Evolutionary conservation across 2,329 filamentous ascomycete genomes (phyloP).

Genomic region (Madurella fahalii): DNA sequence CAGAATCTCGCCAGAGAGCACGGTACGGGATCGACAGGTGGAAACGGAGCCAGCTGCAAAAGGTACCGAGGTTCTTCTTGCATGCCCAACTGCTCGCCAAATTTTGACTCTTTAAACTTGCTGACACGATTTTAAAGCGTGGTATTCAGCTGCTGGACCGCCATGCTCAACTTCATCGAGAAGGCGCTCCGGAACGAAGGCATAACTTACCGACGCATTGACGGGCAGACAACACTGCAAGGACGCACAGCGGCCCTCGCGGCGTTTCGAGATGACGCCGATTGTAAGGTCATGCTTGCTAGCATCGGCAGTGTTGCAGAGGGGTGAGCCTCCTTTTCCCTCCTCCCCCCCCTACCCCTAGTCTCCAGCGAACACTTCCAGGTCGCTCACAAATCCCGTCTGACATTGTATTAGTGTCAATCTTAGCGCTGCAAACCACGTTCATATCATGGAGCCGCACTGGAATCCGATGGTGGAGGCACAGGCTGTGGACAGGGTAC

Average conservation of each 20-base stretch:
- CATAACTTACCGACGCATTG: constrained; percentile 25
- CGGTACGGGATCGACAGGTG: too few relatives aligned
- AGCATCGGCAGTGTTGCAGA: constrained; percentile 32
- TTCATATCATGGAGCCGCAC: constrained; percentile 33
- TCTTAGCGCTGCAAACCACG: constrained; percentile 29
- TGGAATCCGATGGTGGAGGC: constrained; percentile 35
- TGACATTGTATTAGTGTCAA: too few relatives aligned
- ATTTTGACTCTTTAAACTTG: too few relatives aligned
- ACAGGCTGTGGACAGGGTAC: constrained; percentile 32
- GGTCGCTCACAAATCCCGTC: too few relatives aligned
- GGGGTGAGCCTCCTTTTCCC: constrained; percentile 24
- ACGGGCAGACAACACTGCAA: constrained; percentile 22
- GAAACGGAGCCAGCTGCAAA: neutral
- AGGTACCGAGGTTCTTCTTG: too few relatives aligned
- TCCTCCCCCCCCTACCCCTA: neutral
- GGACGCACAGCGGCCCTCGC: constrained; percentile 12
- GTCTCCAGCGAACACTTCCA: neutral
- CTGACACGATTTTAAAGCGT: too few relatives aligned
- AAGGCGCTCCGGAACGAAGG: constrained; percentile 10
- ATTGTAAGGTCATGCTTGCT: constrained; percentile 30
- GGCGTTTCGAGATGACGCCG: constrained; percentile 16
- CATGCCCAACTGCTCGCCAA: neutral
- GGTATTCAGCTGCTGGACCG: constrained; percentile 29
- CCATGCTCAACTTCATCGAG: constrained; percentile 30
- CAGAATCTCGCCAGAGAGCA: too few relatives aligned